Base-by-base conservation (phyloP, 768 basidiomycete genomes). In the Sporobolomyces phaffii region DNA sequence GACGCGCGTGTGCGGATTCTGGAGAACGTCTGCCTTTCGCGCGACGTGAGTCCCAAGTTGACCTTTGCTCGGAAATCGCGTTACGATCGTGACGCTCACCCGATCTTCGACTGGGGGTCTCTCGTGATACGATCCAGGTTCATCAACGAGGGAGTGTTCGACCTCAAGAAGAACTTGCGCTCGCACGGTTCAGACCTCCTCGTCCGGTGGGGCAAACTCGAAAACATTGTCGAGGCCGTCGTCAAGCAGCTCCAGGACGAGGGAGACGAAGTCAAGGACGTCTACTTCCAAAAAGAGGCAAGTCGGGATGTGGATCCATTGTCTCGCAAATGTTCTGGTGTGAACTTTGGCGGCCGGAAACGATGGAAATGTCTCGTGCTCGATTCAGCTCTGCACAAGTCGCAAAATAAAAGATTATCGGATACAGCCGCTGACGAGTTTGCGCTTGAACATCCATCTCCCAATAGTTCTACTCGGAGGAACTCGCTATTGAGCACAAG, bases 131-230 rank as follows among this genome's bases (percentile, higher is more conserved):
- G 24, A 36, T 64, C 70, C 34, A 75, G 74, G 59, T 79, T 80
- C 72, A 68, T 80, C 29, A 68, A 76, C 0, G 73, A 74, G 36
- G 73, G 65, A 28, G 73, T 74, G 0, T 74, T 59, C 47, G 73
- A 74, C 48, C 22, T 74, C 18, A 65, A 61, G 24, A 33, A 63
- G 40, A 38, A 52, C 20, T 51, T 74, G 10, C 33, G 63, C 4
- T 11, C 34, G 22, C 38, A 26, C n/a, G 43, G 57, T 2, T 60
- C 61, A 0, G 79, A 80, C 62, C 68, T 81, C 59, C 58, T 78
- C 18, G 72, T 81, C 6, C 75, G 77, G 0, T 80, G 77, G 65
- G 81, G 81, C 11, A 69, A 70, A 34, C 77, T 78, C 10, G 81
- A 81, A 52, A 58, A 68, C 0, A 73, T 80, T 15, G 58, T 79